Evolutionary conservation across 257 asterid genomes (phyloP).

Genomic region (Cruciata laevipes): DNA sequence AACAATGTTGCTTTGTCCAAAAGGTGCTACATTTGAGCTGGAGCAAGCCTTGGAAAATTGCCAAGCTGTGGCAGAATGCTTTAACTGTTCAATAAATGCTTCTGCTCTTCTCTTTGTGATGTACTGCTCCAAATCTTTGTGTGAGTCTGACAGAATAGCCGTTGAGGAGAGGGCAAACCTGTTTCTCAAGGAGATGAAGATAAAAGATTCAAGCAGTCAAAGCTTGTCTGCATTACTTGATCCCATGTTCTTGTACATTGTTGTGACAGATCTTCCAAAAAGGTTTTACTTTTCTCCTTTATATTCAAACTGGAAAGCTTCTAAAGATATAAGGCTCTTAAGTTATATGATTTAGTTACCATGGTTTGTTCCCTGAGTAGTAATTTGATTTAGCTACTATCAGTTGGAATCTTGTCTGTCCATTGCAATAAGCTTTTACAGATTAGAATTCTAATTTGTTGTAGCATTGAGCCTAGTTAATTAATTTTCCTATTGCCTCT

Average conservation of each 20-base stretch:
- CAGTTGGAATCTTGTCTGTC: not conserved
- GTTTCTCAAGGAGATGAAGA: constrained; percentile 52
- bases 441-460: not conserved
- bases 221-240: constrained; percentile 30
- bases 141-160: constrained; percentile 43
- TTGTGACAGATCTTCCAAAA: constrained; percentile 97
- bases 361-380: not conserved
- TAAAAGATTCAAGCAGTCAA: constrained; percentile 27
- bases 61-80: constrained; percentile 78
- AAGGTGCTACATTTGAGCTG: constrained; percentile 62
- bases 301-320: not conserved
- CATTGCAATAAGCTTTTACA: not conserved
- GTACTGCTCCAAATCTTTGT: constrained; percentile 63
- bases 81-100: constrained; percentile 61
- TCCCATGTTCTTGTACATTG: constrained; percentile 59
- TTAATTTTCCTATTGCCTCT: not conserved
- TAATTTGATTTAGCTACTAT: not conserved
- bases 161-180: constrained; percentile 48
- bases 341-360: not conserved
- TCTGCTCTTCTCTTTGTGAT: constrained; percentile 51
- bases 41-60: constrained; percentile 62
- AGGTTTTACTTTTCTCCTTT: constrained; percentile 33
- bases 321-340: not conserved
- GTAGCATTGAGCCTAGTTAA: not conserved
- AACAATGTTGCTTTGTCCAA: constrained; percentile 67